Evolutionary conservation across 2,329 filamentous ascomycete genomes (phyloP), one percentile per base, ranked within the genome.

Genomic region (Tolypocladium ophioglossoides): DNA sequence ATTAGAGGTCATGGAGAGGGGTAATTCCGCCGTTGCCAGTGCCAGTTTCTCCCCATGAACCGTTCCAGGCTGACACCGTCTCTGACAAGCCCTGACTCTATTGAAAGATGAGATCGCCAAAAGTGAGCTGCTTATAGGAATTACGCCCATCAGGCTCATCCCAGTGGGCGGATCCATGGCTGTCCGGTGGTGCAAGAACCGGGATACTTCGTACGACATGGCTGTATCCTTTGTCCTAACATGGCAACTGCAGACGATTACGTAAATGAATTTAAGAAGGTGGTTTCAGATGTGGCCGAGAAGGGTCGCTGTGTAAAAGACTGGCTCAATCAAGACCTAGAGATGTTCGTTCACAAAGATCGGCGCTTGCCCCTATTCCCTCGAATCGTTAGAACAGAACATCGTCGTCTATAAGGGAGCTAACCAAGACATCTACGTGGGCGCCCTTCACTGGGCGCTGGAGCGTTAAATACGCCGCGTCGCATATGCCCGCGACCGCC

Each of bases 91-190:
- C 20, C 55, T 65, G 24, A 39, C 51, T 20, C 57, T 59, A 12
- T 57, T 65, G 11, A 59, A 65, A 37, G 51, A 50, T 16, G 55
- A 61, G n/a, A 58, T 65, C 20, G 58, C 57, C 14, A 55, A 56
- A 41, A 63, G 58, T 20, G 60, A 64, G 30, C 54, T 64, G 22
- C 57, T 66, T 32, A 62, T 62, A 59, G 62, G 61, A 40, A 53
- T 66, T 16, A 62, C 62, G 8, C 64, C 64, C 10, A 56, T 66
- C 40, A n/a, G 62, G 14, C 59, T 66, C 55, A 58, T 66, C 41
- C 55, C 58, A 4, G 55, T 63, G 3, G 63, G 61, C 18, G 62
- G 63, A 16, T 58, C 51, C 40, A 46, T 66, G 22, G 56, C 64
- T 10, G 60, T 64, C 18, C 57, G 58, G 30, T 56, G 63, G 37